Conservation (phyloP, 768 basidiomycete species). For the Lentinula sp. region DNA sequence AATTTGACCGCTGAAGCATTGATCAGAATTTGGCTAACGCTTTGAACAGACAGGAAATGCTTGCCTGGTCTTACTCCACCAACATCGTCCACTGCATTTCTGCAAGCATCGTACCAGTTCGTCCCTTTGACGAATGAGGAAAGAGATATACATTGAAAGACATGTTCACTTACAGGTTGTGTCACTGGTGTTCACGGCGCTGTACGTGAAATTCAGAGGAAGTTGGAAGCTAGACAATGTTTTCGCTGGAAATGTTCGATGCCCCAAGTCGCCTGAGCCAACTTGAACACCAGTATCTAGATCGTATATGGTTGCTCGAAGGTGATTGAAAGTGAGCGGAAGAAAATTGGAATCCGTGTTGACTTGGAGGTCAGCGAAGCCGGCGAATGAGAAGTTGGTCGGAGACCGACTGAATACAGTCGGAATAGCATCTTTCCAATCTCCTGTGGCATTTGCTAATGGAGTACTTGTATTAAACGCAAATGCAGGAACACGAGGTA, state of each 20-base stretch:
- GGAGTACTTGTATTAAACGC: constrained; percentile 54
- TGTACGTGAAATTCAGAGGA: constrained; percentile 81
- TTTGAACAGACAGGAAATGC: constrained; percentile 18
- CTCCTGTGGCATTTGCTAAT: constrained; percentile 51
- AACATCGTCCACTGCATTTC: constrained; percentile 43
- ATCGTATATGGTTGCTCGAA: constrained; percentile 69
- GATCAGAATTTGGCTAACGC: constrained; percentile 4
- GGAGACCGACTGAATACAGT: constrained; percentile 63
- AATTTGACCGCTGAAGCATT: constrained; percentile 47
- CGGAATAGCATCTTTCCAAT: constrained; percentile 50
- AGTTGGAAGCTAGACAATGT: constrained; percentile 56
- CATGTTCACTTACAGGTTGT: constrained; percentile 57
- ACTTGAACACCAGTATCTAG: constrained; percentile 58
- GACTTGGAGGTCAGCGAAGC: constrained; percentile 65
- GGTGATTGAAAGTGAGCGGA: constrained; percentile 64
- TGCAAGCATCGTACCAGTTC: constrained; percentile 75
- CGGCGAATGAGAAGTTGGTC: constrained; percentile 89
- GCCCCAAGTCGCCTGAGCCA: constrained; percentile 57
- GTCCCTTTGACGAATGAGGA: constrained; percentile 40
- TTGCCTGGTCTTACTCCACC: constrained; percentile 54
- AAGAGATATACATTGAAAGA: constrained; percentile 4
- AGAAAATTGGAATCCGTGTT: constrained; percentile 73
- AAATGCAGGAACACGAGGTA: constrained; percentile 79
- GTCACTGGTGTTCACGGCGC: constrained; percentile 75
- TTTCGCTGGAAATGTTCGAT: constrained; percentile 60